These are phyloP conservation scores for Blastobotrys apis DNA, from an alignment of 1,139 yeast genomes.

Conservation along the genomic window DNA sequence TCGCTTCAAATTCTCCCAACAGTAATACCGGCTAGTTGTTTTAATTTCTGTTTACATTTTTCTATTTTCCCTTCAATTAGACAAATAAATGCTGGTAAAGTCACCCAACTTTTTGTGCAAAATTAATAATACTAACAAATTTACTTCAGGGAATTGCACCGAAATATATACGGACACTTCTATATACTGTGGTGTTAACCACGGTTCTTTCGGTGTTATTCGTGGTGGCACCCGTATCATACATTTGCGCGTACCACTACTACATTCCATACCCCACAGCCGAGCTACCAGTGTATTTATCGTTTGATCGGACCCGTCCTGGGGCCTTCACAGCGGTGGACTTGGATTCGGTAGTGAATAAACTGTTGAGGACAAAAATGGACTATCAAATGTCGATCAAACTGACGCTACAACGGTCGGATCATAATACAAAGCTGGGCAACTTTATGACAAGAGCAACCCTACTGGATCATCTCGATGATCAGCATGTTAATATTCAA, in stretches of 20 bases:
- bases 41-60: no score
- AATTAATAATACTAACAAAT: no score
- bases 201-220: constrained; percentile 18
- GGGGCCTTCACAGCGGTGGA: constrained; percentile 18
- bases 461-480: constrained; percentile 12
- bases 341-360: constrained; percentile 8
- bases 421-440: constrained; percentile 31
- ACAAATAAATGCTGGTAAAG: no score
- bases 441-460: constrained; percentile 33
- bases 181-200: constrained; percentile 18
- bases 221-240: constrained; percentile 23
- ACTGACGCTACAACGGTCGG: constrained; percentile 32
- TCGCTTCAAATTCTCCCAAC: no score
- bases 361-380: constrained; percentile 12
- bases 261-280: constrained; percentile 26
- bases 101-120: no score
- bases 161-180: constrained; percentile 14
- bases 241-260: constrained; percentile 22
- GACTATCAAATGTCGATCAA: constrained; percentile 30
- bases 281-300: constrained; percentile 20
- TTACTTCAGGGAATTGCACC: no score
- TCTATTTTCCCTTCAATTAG: no score
- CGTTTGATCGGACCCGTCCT: no score
- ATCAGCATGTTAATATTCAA: neutral
- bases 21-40: no score